Base-by-base conservation (phyloP, 192 early-diverging fungal genomes). In the Gryganskiella cystojenkinii region DNA sequence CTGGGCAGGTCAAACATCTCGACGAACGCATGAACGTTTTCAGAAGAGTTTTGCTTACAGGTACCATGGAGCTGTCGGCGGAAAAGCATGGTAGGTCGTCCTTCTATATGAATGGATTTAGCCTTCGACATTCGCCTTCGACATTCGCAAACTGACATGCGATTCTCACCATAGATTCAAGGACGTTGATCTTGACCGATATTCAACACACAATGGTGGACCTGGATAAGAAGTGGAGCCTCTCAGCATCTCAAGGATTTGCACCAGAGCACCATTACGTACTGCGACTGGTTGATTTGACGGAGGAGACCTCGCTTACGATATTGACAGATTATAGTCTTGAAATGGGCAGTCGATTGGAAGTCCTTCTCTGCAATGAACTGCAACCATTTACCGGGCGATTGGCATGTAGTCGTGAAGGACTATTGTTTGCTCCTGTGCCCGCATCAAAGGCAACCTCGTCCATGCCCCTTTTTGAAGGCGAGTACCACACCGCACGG, bases 1-100 rank as follows among this genome's bases (percentile, higher is more conserved):
- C 83, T 2, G 71, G 80, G 11, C 90, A 91, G 63, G 85, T 90
- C 28, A 84, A 87, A 49, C 80, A 90, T 24, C 67, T 90, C 28
- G 74, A 82, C 4, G 47, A 87, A 61, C 81, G 92, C 20, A 91
- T 94, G 90, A 63, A 47, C n/a, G 57, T 85, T n/a, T 89, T 94
- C 73, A 80, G 88, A 27, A 70, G 67, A 14, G 51, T 67, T 46
- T 80, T 92, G 57, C 79, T 90, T 50, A 89, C 85, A 22, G 85
- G 84, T 28, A 51, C 88, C 15, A 64, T 84, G 51, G 76, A 79
- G 30, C 54, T 45, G n/a, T 47, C 34, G 14, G n/a, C 33, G 15
- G 61, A 45, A 20, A 14, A 27, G 5, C 42, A 58, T 33, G 20
- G 46, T 44, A 51, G 42, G 57, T 56, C n/a, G n/a, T n/a, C n/a